These are phyloP conservation scores for Pseudogymnoascus destructans DNA, from an alignment of 2,329 filamentous ascomycete species.

Conservation along the genomic window DNA sequence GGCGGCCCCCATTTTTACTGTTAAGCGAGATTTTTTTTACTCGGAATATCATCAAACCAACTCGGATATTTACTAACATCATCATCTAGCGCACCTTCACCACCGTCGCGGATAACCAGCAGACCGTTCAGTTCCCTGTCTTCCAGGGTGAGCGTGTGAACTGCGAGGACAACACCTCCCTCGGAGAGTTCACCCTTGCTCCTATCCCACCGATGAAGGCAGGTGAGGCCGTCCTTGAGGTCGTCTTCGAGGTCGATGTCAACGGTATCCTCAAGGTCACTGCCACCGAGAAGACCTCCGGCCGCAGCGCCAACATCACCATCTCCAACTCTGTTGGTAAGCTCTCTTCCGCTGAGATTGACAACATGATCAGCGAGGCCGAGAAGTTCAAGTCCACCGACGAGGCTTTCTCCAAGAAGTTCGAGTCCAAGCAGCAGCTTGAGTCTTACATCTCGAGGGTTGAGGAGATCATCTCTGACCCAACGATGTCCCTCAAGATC, in stretches of 20 bases:
- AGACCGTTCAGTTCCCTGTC: slow-evolving; percentile 80
- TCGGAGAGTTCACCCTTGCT: slow-evolving; percentile 93
- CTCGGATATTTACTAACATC: slow-evolving; percentile 13
- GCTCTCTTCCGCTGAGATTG: slow-evolving; percentile 86
- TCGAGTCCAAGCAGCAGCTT: slow-evolving; percentile 83
- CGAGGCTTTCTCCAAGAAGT: slow-evolving; percentile 98
- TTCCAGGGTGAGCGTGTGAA: slow-evolving; percentile 96
- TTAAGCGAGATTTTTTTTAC: too few relatives aligned
- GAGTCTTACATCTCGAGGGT: slow-evolving; percentile 98
- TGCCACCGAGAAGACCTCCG: slow-evolving; percentile 96
- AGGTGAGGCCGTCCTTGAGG: slow-evolving; percentile 91
- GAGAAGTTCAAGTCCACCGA: slow-evolving; percentile 98
- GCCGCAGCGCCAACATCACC: slow-evolving; percentile 97
- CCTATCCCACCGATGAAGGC: slow-evolving; percentile 83
- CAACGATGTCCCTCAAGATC: slow-evolving; percentile 87
- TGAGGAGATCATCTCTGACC: slow-evolving; percentile 97
- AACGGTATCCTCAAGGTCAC: slow-evolving; percentile 99
- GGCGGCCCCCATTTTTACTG: too few relatives aligned
- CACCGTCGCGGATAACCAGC: slow-evolving; percentile 64
- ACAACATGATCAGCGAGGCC: slow-evolving; percentile 94
- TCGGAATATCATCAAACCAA: not conserved
- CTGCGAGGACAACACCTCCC: slow-evolving; percentile 95
- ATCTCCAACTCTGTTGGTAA: slow-evolving; percentile 99
- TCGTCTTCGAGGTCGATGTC: slow-evolving; percentile 98
- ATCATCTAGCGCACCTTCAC: slow-evolving; percentile 54